Base-by-base conservation (phyloP, 2,329 filamentous ascomycete species). In the Fonsecaea multimorphosa region DNA sequence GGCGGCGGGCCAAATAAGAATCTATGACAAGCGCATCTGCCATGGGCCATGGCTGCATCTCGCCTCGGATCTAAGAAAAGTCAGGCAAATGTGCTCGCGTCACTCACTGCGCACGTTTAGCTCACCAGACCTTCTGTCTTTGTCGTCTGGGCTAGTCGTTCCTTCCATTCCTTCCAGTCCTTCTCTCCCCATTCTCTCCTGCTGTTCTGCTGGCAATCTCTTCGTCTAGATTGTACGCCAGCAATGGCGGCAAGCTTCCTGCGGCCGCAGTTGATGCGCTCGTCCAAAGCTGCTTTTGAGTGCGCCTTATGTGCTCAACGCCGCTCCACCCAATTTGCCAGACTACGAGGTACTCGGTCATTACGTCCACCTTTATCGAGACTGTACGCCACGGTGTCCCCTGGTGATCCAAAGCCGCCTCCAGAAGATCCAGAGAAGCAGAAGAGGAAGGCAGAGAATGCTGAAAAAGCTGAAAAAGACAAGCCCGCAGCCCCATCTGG, bases 241-340 rank as follows among this genome's bases (percentile, higher is more conserved):
- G 63, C 49, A 36, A 72, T 71, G 69, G 71, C 68, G 66, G 67
- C 67, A 51, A 70, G 70, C 57, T 69, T 65, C 64, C 61, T 72
- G 62, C 66, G 68, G 63, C 70, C 70, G 58, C 68, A 69, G 38
- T 58, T 72, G 58, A 59, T 72, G 52, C 71, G 71, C 19, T 67
- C 67, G 29, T 85, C 86, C 65, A 85, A 84, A 77, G 80, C 84
- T 71, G 83, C 83, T 71, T 80, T 85, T 74, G 83, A 84, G 74
- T 79, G 81, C 73, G 78, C 84, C 67, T 78, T 84, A 61, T 81
- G 83, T 74, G 78, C 81, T 24, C 64, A 60, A 68, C 80, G 81
- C 79, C 74, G 68, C 64, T 61, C 68, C n/a, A 61, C 80, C 75
- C 71, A 75, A 73, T 74, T 79, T 73, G 63, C 78, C 74, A 75